Base-by-base conservation (phyloP, 306 rosid genomes). In the Corylus heterophylla region DNA sequence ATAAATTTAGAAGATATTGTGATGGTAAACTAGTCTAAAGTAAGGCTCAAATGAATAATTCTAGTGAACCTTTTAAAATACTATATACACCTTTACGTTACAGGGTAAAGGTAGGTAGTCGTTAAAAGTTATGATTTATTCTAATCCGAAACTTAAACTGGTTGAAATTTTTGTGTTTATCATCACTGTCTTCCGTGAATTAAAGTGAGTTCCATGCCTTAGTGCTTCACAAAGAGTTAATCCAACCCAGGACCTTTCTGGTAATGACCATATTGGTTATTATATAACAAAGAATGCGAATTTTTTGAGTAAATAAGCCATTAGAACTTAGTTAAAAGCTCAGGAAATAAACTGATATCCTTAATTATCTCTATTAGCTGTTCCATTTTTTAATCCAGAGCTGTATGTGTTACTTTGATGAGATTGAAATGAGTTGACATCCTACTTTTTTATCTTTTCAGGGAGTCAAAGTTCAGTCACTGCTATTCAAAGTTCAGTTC, bases 401-500 rank as follows among this genome's bases (percentile, higher is more conserved):
- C 22, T 25, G 49, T n/a, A 8, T 35, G n/a, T 50, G 59, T 50
- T 42, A 52, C 73, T 13, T 25, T 52, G 13, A 49, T 17, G 76
- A 48, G 47, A 17, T 49, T 8, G 59, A 67, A 42, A 12, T 42
- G 51, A 9, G 1, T 67, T 67, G 72, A 39, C 76, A 39, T 74
- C 16, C 47, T 68, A 47, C 47, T 27, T 58, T 70, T 58, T 58
- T 22, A 9, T 48, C 22, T 11, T 85, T 83, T 74, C 81, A 92
- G 97, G 92, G 82, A 84, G 74, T 87, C 93, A 86, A 79, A 87
- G 74, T 86, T 82, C 83, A 35, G 75, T 74, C 50, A 67, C 51
- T 18, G 50, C 10, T 18, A 82, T 75, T 87, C 93, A 87, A 82
- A 88, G 76, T 85, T 81, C 82, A 20, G 69, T 76, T 82, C 87